Evolutionary conservation across 495 filamentous ascomycete species (phyloP).

Genomic region (Aspergillus indologenus): DNA sequence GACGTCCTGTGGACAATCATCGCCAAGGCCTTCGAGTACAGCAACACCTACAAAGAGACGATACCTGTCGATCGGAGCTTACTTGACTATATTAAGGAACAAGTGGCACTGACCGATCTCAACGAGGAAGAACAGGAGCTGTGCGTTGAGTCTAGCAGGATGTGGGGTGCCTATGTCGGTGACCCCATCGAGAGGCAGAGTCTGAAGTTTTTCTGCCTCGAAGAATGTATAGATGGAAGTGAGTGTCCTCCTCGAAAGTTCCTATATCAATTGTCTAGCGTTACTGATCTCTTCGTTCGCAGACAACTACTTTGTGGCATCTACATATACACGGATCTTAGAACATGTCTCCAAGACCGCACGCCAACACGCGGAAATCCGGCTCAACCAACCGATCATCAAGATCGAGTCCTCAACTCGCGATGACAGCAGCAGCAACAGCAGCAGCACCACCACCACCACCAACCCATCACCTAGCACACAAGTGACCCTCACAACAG

Average conservation of each 20-base stretch:
- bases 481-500: constrained; percentile 53
- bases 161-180: constrained; percentile 90
- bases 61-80: constrained; percentile 70
- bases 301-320: constrained; percentile 89
- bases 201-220: constrained; percentile 89
- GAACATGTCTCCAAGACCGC: constrained; percentile 62
- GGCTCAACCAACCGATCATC: constrained; percentile 52
- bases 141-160: constrained; percentile 58
- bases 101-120: constrained; percentile 54
- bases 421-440: constrained; percentile 9
- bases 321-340: constrained; percentile 78
- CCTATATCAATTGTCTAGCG: neutral
- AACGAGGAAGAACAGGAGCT: constrained; percentile 51
- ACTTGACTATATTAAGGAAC: constrained; percentile 70
- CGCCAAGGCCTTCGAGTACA: constrained; percentile 73
- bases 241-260: constrained; percentile 27
- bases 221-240: constrained; percentile 91
- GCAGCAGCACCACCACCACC: too few species aligned
- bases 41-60: constrained; percentile 58
- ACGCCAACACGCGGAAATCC: constrained; percentile 59
- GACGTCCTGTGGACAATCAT: constrained; percentile 77
- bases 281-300: constrained; percentile 1
- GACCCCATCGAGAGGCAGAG: constrained; percentile 74
- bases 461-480: constrained; percentile 9
- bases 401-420: constrained; percentile 40